These are phyloP conservation scores for Solanum clarkiae DNA, from an alignment of 257 asterid genomes.

Conservation along the genomic window DNA sequence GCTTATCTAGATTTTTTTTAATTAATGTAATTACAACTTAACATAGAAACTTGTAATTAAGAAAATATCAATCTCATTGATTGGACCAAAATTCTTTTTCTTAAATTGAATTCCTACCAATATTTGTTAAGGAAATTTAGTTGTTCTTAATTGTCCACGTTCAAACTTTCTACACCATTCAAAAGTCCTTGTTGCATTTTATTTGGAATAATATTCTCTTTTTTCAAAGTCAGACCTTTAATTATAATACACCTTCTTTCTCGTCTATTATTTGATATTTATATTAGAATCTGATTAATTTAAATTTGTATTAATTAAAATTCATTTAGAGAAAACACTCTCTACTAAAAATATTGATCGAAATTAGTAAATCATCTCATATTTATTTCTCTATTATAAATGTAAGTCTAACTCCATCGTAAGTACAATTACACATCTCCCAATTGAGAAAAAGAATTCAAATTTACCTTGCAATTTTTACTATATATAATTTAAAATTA, in stretches of 20 bases:
- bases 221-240: neutral
- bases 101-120: neutral
- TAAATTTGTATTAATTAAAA: too few species aligned
- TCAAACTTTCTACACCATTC: neutral
- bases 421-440: neutral
- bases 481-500: neutral
- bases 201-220: neutral
- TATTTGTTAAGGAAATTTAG: neutral
- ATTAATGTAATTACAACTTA: neutral
- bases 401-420: neutral
- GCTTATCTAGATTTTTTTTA: fast-evolving
- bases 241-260: neutral
- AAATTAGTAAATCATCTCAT: neutral
- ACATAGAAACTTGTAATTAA: fast-evolving
- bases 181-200: neutral
- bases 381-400: neutral
- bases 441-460: neutral
- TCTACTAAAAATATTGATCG: too few species aligned
- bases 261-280: too few species aligned
- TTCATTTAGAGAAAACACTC: fast-evolving
- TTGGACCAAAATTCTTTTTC: neutral
- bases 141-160: neutral
- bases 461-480: neutral
- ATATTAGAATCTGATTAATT: too few species aligned
- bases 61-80: neutral